These are phyloP conservation scores for Solanum sejunctum DNA, from an alignment of 257 asterid genomes.

Conservation along the genomic window DNA sequence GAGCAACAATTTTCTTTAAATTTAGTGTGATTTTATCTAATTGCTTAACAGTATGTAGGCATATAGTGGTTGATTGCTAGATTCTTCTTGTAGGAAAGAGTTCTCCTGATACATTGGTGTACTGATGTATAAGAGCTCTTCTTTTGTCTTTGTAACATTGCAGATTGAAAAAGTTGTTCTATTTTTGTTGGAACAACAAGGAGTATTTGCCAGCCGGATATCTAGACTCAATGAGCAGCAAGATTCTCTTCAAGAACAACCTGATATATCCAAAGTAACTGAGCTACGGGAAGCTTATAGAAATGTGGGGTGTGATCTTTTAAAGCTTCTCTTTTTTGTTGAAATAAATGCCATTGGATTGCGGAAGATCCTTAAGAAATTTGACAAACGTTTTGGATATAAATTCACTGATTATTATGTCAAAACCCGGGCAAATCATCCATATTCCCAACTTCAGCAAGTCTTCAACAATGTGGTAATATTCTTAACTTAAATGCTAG, in stretches of 20 bases:
- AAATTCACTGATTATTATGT: conserved; percentile 88
- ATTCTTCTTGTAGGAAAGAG: neutral
- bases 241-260: conserved; percentile 60
- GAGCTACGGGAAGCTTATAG: conserved; percentile 83
- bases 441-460: conserved; percentile 97
- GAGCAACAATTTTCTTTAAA: neutral
- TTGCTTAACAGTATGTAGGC: neutral
- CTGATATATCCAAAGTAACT: conserved; percentile 61
- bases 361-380: conserved; percentile 89
- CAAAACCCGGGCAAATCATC: conserved; percentile 95
- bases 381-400: conserved; percentile 84
- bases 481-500: conserved; percentile 1
- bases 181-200: conserved; percentile 90
- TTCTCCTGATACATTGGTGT: neutral
- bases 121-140: neutral
- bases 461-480: conserved; percentile 98
- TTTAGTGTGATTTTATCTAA: neutral
- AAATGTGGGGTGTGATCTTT: conserved; percentile 73
- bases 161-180: conserved; percentile 93
- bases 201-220: conserved; percentile 62
- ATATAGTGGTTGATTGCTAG: neutral
- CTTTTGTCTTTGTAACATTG: neutral
- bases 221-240: conserved; percentile 53
- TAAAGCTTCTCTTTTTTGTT: conserved; percentile 72
- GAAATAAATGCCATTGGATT: conserved; percentile 90